Conservation (phyloP, 1,284 basidiomycete species). For the Sanghuangporus baumii region DNA sequence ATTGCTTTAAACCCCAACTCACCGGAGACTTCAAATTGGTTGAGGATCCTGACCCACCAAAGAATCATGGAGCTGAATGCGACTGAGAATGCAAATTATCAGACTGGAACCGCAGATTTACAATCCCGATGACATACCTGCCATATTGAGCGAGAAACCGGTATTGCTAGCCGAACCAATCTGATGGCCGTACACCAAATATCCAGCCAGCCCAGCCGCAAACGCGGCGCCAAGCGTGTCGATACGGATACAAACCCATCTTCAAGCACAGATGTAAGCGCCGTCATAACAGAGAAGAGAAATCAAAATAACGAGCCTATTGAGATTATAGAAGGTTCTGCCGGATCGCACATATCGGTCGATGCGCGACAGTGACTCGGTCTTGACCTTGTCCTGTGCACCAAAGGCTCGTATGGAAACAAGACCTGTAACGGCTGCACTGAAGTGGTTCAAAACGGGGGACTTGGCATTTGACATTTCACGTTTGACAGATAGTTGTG, state of each 20-base stretch:
- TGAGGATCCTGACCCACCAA: slow-evolving; percentile 46
- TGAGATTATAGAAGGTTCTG: slow-evolving; percentile 49
- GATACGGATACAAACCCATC: slow-evolving; percentile 53
- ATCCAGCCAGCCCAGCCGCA: slow-evolving; percentile 38
- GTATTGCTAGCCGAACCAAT: slow-evolving; percentile 40
- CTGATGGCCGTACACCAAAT: slow-evolving; percentile 24
- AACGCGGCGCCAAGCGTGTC: slow-evolving; percentile 49
- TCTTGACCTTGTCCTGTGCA: slow-evolving; percentile 41
- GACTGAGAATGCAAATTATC: slow-evolving; percentile 27
- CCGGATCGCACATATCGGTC: slow-evolving; percentile 43
- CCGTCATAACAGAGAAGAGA: background rate
- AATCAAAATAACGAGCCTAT: slow-evolving; percentile 32
- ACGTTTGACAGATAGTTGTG: slow-evolving; percentile 73
- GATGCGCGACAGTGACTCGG: slow-evolving; percentile 40
- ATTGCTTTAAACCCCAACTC: slow-evolving; percentile 18
- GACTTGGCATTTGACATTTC: slow-evolving; percentile 66
- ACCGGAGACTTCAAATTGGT: slow-evolving; percentile 58
- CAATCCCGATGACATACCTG: slow-evolving; percentile 26
- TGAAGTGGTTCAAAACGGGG: slow-evolving; percentile 67
- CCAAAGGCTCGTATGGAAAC: slow-evolving; percentile 60
- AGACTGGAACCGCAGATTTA: background rate
- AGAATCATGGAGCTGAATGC: slow-evolving; percentile 52
- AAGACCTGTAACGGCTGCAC: slow-evolving; percentile 61
- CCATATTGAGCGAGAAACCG: slow-evolving; percentile 50
- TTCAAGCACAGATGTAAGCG: slow-evolving; percentile 23